Conservation (phyloP, 345 rosid species). For the Salix dunnii region DNA sequence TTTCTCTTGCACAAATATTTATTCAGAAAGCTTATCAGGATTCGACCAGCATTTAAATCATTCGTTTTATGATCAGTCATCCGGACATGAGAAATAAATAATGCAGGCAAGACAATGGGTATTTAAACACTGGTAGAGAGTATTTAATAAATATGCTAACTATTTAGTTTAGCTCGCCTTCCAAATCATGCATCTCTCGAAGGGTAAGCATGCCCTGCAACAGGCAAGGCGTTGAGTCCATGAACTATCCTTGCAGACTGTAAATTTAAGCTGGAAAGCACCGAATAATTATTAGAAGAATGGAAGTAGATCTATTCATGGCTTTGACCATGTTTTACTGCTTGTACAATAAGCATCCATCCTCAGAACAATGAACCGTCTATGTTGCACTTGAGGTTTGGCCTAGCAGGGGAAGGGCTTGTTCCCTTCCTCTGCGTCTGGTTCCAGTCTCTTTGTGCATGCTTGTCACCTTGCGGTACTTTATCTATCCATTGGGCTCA, state of each 20-base stretch:
- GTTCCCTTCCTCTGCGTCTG: not conserved
- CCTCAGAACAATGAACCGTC: not conserved
- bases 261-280: not conserved
- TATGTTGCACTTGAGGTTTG: too few species aligned
- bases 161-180: constrained; percentile 58
- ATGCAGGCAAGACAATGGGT: too few species aligned
- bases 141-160: too few species aligned
- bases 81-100: too few species aligned
- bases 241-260: not conserved
- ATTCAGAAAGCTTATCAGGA: too few species aligned
- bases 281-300: not conserved
- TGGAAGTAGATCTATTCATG: not conserved
- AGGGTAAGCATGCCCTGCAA: constrained; percentile 71
- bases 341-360: not conserved
- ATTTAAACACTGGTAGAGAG: too few species aligned
- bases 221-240: constrained; percentile 3
- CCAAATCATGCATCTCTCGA: constrained; percentile 77
- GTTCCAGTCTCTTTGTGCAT: too few species aligned
- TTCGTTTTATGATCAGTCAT: too few species aligned
- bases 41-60: too few species aligned
- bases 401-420: not conserved
- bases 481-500: too few species aligned
- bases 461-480: too few species aligned
- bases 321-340: not conserved
- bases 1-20: too few species aligned